Evolutionary conservation across 2,329 filamentous ascomycete species (phyloP).

Genomic region (Aphanoascus verrucosus): DNA sequence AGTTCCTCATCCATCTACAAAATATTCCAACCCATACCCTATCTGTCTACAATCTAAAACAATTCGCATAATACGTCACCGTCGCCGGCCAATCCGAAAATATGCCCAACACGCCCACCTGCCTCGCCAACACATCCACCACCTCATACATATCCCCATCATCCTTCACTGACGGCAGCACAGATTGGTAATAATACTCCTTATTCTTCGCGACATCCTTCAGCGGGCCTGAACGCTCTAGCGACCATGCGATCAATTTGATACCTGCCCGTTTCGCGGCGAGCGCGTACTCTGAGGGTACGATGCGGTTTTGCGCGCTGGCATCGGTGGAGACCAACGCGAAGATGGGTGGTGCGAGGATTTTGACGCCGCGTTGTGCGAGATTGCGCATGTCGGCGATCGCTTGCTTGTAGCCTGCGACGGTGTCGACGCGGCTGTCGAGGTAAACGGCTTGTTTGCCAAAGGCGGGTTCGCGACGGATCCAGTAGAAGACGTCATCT

Average conservation of each 20-base stretch:
- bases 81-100: conserved; percentile 63
- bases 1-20: background rate
- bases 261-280: conserved; percentile 51
- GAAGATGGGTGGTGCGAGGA: conserved; percentile 53
- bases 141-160: conserved; percentile 58
- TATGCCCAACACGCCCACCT: conserved; percentile 52
- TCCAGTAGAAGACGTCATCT: conserved; percentile 56
- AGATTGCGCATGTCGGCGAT: conserved; percentile 48
- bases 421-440: conserved; percentile 50
- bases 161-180: conserved; percentile 45
- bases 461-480: conserved; percentile 50
- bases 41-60: conserved; percentile 39
- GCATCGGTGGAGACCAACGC: conserved; percentile 48
- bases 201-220: conserved; percentile 41
- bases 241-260: conserved; percentile 57
- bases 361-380: conserved; percentile 47
- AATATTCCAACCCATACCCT: no score
- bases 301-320: conserved; percentile 35
- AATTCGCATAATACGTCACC: conserved; percentile 61
- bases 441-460: conserved; percentile 54
- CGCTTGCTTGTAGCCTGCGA: conserved; percentile 42
- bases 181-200: conserved; percentile 44
- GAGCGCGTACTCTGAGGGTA: conserved; percentile 53
- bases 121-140: conserved; percentile 51
- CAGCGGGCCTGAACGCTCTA: conserved; percentile 55